Evolutionary conservation across 2,329 filamentous ascomycete genomes (phyloP).

Genomic region (Phaeoacremonium minimum): DNA sequence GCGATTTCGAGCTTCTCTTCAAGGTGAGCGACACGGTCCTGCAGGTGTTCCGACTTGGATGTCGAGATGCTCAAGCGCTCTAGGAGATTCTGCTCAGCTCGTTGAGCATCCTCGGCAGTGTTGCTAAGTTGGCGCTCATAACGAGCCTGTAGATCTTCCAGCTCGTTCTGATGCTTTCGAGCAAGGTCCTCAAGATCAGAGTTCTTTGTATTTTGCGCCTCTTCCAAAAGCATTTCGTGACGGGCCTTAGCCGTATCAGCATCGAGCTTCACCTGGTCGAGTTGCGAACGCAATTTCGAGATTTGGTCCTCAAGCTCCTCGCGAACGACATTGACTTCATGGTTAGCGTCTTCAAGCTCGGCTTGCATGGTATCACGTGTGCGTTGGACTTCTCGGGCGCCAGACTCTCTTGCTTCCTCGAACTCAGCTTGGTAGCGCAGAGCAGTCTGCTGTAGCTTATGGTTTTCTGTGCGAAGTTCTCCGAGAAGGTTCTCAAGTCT

Average conservation of each 20-base stretch:
- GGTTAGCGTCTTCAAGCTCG: constrained; percentile 79
- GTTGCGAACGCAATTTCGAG: constrained; percentile 63
- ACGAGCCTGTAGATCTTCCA: constrained; percentile 71
- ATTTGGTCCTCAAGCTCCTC: constrained; percentile 80
- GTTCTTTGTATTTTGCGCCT: constrained; percentile 66
- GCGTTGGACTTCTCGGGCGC: constrained; percentile 74
- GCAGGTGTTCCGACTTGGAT: constrained; percentile 78
- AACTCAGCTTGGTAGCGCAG: constrained; percentile 76
- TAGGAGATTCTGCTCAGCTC: constrained; percentile 72
- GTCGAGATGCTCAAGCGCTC: constrained; percentile 79
- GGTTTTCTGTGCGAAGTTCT: constrained; percentile 63
- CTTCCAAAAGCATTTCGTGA: constrained; percentile 80
- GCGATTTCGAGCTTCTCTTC: constrained; percentile 91
- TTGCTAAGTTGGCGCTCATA: constrained; percentile 72
- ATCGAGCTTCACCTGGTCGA: constrained; percentile 75
- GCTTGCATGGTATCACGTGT: constrained; percentile 74
- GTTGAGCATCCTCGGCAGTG: constrained; percentile 75
- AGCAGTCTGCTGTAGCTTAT: constrained; percentile 65
- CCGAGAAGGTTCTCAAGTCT: constrained; percentile 50
- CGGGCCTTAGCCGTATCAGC: constrained; percentile 76
- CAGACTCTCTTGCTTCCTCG: constrained; percentile 76
- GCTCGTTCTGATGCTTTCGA: constrained; percentile 60
- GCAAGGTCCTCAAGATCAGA: constrained; percentile 44
- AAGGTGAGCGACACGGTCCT: constrained; percentile 78
- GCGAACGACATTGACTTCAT: constrained; percentile 79